These are phyloP conservation scores for Voacanga thouarsii DNA, from an alignment of 257 asterid genomes.

Conservation along the genomic window DNA sequence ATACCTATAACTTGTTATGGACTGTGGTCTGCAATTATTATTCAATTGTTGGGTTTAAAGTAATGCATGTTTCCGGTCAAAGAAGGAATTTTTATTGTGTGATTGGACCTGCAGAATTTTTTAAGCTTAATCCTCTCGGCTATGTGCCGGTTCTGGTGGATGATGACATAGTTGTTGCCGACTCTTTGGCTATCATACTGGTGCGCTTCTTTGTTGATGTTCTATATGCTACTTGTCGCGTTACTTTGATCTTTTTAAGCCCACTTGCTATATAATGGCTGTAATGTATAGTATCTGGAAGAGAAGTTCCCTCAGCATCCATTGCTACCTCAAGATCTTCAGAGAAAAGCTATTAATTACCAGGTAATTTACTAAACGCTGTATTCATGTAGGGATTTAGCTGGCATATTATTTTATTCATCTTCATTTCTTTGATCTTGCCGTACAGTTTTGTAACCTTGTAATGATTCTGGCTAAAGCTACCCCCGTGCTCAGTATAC, in stretches of 20 bases:
- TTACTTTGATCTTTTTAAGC: not conserved
- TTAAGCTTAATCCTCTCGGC: constrained; percentile 91
- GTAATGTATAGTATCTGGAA: constrained; percentile 65
- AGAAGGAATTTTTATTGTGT: not conserved
- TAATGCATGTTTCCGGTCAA: not conserved
- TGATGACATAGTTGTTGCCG: constrained; percentile 66
- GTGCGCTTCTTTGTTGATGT: constrained; percentile 37
- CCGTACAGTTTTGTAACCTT: too few species aligned
- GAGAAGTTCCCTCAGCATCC: constrained; percentile 88
- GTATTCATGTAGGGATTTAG: too few species aligned
- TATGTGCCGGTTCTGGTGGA: constrained; percentile 70
- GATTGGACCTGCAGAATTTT: constrained; percentile 44
- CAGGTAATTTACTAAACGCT: constrained; percentile 16
- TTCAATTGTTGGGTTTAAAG: not conserved
- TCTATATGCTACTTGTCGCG: constrained; percentile 1
- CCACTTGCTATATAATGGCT: constrained; percentile 1
- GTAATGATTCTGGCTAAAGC: not conserved
- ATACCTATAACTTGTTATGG: not conserved
- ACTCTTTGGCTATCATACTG: constrained; percentile 80
- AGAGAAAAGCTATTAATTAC: constrained; percentile 38
- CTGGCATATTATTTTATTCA: not conserved
- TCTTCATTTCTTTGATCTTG: not conserved
- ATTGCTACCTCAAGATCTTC: constrained; percentile 73
- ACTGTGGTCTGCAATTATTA: not conserved
- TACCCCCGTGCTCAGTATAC: not conserved